phyloP scores from a whole-genome alignment of 331 rosid genomes.

The Pyracantha coccinea region DNA sequence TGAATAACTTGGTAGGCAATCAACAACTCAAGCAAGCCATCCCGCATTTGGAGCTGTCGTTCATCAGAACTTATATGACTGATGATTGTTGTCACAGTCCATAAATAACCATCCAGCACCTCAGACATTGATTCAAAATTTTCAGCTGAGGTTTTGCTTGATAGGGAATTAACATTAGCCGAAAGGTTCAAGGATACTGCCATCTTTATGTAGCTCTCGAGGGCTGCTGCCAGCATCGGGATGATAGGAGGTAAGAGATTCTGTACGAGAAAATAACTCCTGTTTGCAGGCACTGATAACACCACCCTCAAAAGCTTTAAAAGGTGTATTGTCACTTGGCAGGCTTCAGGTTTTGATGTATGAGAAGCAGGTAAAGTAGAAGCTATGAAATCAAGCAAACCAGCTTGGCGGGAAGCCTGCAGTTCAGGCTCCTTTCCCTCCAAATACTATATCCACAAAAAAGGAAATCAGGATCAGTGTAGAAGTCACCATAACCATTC shows the following conservation, averaged over 20 bases:
- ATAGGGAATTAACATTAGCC: constrained; percentile 43
- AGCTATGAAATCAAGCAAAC: constrained; percentile 93
- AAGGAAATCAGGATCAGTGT: background rate
- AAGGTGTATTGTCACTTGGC: constrained; percentile 82
- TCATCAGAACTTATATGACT: constrained; percentile 75
- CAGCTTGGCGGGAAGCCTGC: constrained; percentile 95
- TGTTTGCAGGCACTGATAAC: constrained; percentile 67
- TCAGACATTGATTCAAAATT: constrained; percentile 80
- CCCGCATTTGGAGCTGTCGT: constrained; percentile 91
- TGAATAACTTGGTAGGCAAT: constrained; percentile 88
- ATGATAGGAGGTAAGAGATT: constrained; percentile 92
- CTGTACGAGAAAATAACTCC: constrained; percentile 84
- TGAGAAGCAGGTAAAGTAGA: constrained; percentile 98
- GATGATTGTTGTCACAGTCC: constrained; percentile 70
- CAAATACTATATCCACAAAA: constrained; percentile 48
- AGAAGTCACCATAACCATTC: background rate
- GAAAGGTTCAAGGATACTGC: constrained; percentile 80
- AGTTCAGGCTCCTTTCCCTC: constrained; percentile 95
- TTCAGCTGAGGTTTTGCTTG: constrained; percentile 70
- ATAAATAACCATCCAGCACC: constrained; percentile 75
- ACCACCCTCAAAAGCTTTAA: constrained; percentile 78
- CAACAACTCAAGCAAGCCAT: constrained; percentile 83
- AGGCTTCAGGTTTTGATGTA: constrained; percentile 93
- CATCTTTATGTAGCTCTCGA: constrained; percentile 89
- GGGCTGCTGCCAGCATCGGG: constrained; percentile 95